Base-by-base conservation (phyloP, 768 basidiomycete species). In the Rhodotorula paludigena region DNA sequence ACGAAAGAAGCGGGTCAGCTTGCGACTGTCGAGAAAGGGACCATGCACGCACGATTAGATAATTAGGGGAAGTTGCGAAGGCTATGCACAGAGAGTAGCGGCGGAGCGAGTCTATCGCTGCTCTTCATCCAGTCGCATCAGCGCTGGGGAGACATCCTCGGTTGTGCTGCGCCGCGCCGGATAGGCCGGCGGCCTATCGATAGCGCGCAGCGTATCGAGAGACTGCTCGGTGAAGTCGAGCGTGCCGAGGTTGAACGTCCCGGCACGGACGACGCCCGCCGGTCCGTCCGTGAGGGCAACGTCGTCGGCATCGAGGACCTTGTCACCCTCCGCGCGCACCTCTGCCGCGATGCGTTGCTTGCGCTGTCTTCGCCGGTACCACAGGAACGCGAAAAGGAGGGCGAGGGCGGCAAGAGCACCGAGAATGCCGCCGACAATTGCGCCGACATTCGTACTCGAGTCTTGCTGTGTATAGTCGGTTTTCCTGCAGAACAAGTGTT, bases 211-310 rank as follows among this genome's bases (percentile, higher is more conserved):
- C 2, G 23, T 47, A 14, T 61, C 59, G 25, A 67, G 41, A 10
- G 55, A 57, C 28, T 60, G 48, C 30, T 67, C 66, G 10, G 66
- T 67, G 20, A 67, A 67, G 20, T 28, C 28, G 23, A 67, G 60
- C 33, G 51, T 33, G 28, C 60, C 66, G 21, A 67, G 51, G 28
- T 67, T 67, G 60, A 58, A 62, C 41, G 66, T 67, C 5, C 66
- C 66, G 7, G 66, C 66, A 28, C 66, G 39, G 10, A 21, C 18
- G 8, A 63, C 21, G 25, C 60, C 60, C 1, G 60, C 49, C 0
- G 55, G 38, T 1, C 60, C 66, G 35, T 32, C 28, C 21, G 53
- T 8, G 12, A 47, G n/a, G 7, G 14, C 23, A 15, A 51, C 38
- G 39, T 61, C 66, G 33, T 58, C 57, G 15, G 23, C 11, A 44